These are phyloP conservation scores for Mastigamoeba balamuthi DNA, from an alignment of 78 protist genomes.

Conservation along the genomic window DNA sequence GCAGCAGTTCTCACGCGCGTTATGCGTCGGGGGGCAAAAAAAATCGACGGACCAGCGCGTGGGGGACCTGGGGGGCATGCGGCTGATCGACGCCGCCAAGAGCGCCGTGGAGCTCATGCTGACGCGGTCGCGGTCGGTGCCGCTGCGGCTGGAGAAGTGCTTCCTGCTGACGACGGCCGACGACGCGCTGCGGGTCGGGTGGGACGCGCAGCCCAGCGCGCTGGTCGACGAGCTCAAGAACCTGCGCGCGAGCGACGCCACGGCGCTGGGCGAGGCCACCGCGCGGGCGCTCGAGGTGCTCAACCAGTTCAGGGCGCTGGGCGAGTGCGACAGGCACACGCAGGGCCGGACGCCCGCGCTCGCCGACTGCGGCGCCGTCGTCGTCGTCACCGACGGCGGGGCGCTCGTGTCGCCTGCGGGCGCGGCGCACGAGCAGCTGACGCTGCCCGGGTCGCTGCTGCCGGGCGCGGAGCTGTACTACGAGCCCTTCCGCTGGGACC, in stretches of 20 bases:
- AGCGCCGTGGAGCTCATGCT: slow-evolving; percentile 47
- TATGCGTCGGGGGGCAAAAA: no score
- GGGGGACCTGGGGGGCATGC: slow-evolving; percentile 36
- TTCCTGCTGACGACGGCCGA: slow-evolving; percentile 35
- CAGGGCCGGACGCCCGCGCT: slow-evolving; percentile 44
- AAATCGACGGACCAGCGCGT: no score
- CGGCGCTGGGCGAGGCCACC: slow-evolving; percentile 5
- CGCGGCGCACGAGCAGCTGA: slow-evolving; percentile 5
- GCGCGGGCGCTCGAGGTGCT: slow-evolving; percentile 30
- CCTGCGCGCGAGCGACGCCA: slow-evolving; percentile 12
- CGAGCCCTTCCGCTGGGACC: slow-evolving; percentile 58
- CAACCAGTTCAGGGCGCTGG: slow-evolving; percentile 19
- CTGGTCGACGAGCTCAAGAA: slow-evolving; percentile 35
- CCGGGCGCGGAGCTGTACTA: slow-evolving; percentile 10
- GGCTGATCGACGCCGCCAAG: slow-evolving; percentile 37
- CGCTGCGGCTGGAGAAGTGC: slow-evolving; percentile 13
- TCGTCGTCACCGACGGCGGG: slow-evolving; percentile 41
- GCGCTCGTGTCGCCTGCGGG: not conserved
- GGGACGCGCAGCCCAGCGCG: slow-evolving; percentile 11
- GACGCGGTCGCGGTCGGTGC: slow-evolving; percentile 25
- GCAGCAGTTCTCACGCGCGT: no score
- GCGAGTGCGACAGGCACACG: slow-evolving; percentile 26
- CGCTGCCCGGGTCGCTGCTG: slow-evolving; percentile 4
- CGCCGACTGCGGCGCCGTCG: slow-evolving; percentile 12
- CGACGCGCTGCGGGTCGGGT: slow-evolving; percentile 11